Percentiles rank a stretch among this genome's conserved stretches.
Conservation (phyloP, 2,329 filamentous ascomycete genomes). For the Pseudogymnoascus sp. region DNA sequence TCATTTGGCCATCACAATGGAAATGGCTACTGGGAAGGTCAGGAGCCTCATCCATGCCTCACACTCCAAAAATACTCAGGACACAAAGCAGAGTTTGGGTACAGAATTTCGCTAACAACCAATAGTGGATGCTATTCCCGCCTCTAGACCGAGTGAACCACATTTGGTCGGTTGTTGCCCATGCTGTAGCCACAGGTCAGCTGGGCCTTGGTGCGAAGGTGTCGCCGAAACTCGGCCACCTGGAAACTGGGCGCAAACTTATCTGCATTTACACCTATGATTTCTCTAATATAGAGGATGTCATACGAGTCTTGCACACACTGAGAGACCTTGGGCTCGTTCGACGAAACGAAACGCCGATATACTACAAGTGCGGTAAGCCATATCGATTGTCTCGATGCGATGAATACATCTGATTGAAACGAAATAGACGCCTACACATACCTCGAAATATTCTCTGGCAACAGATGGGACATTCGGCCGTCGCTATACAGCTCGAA, state of each 20-base stretch:
- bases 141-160: conserved; percentile 46
- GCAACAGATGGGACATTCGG: conserved; percentile 56
- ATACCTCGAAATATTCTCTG: conserved; percentile 52
- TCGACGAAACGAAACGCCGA: conserved; percentile 31
- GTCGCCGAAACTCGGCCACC: conserved; percentile 44
- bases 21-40: conserved; percentile 61
- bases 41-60: conserved; percentile 10
- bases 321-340: conserved; percentile 58
- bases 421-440: conserved; percentile 54
- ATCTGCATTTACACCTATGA: conserved; percentile 75
- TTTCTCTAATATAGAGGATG: conserved; percentile 61
- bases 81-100: neutral
- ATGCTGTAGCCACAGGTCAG: conserved; percentile 59
- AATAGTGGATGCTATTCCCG: conserved; percentile 69
- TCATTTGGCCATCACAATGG: conserved; percentile 50
- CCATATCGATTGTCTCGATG: neutral
- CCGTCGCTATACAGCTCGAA: conserved; percentile 49
- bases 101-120: neutral
- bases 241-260: conserved; percentile 42
- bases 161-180: conserved; percentile 60
- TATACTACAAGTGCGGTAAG: conserved; percentile 64
- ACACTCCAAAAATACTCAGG: neutral
- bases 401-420: conserved; percentile 13
- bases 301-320: conserved; percentile 57
- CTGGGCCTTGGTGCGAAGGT: conserved; percentile 71